Percentiles rank a stretch among this genome's conserved stretches.
phyloP scores from a whole-genome alignment of 805 yeast genomes.

The Scheffersomyces coipomensis region DNA sequence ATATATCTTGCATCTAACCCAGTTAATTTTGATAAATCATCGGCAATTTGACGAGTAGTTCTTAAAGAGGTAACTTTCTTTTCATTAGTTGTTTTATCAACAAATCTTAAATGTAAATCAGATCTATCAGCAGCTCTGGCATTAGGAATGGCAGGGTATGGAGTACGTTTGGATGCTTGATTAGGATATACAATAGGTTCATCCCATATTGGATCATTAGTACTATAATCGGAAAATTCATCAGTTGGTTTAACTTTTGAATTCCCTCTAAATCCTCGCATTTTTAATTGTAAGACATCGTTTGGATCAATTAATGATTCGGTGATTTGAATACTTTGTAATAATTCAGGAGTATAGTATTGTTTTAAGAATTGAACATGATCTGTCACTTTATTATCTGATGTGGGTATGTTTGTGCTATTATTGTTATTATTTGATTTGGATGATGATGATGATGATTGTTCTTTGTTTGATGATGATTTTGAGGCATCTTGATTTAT shows the following conservation, averaged over 20 bases:
- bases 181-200: slow-evolving; percentile 50
- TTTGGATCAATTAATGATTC: slow-evolving; percentile 72
- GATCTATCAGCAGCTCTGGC: slow-evolving; percentile 52
- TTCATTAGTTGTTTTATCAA: slow-evolving; percentile 13
- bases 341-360: slow-evolving; percentile 78
- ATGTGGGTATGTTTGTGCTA: too few relatives aligned
- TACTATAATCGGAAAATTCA: slow-evolving; percentile 67
- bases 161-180: slow-evolving; percentile 48
- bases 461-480: background rate
- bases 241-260: slow-evolving; percentile 64
- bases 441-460: background rate
- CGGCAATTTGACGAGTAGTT: slow-evolving; percentile 38
- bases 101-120: slow-evolving; percentile 36
- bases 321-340: slow-evolving; percentile 78
- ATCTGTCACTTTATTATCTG: slow-evolving; percentile 18
- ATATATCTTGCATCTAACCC: slow-evolving; percentile 66
- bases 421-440: too few relatives aligned
- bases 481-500: background rate
- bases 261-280: slow-evolving; percentile 25
- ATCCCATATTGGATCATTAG: slow-evolving; percentile 77
- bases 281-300: slow-evolving; percentile 44
- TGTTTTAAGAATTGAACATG: slow-evolving; percentile 62
- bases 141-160: slow-evolving; percentile 58
- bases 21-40: slow-evolving; percentile 58
- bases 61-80: slow-evolving; percentile 12